Base-by-base conservation (phyloP, 208 protist species). In the Eutreptiella sp. region DNA sequence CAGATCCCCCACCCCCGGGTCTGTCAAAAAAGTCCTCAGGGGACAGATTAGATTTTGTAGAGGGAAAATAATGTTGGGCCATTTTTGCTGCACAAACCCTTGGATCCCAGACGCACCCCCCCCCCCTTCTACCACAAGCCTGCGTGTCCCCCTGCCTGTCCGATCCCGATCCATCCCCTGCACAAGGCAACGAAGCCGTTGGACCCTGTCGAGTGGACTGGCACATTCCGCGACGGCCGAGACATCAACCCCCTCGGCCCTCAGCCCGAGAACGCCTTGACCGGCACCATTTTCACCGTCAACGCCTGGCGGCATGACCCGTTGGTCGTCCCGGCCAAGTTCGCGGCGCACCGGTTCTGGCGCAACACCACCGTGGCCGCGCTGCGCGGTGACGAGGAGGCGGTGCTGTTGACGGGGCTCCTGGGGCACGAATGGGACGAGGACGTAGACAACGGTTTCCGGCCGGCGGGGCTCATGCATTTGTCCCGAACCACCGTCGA, bases 391-490 rank as follows among this genome's bases (percentile, higher is more conserved):
- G 7, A 46, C 24, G 26, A 63, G 19, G 4, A 14, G 4, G 33
- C 57, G 5, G 47, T 63, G 5, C 34, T 63, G 7, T 16, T 52
- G 23, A 4, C 21, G 5, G 57, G 57, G 21, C 47, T 63, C 19
- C 57, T 63, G 19, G 57, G 57, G 14, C 57, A 63, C 33, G 57
- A 63, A 28, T 63, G 57, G 57, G 47, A 63, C 24, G 57, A 63
- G 24, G 57, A 63, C 29, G 46, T 63, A 4, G 57, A 63, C 47
- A 63, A 63, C 39, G 57, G 57, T 23, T 63, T 47, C 19, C 39
- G 57, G 29, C 57, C 57, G 57, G 29, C n/a, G 9, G 57, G 46
- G 5, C 31, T 63, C 32, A 47, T 52, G 24, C 27, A 16, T n/a
- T 21, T 63, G 47, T 33, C 46, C 5, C 11, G 4, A 33, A 63